These are phyloP conservation scores for Endotrypanum monterogeii DNA, from an alignment of 208 protist species.

Conservation along the genomic window DNA sequence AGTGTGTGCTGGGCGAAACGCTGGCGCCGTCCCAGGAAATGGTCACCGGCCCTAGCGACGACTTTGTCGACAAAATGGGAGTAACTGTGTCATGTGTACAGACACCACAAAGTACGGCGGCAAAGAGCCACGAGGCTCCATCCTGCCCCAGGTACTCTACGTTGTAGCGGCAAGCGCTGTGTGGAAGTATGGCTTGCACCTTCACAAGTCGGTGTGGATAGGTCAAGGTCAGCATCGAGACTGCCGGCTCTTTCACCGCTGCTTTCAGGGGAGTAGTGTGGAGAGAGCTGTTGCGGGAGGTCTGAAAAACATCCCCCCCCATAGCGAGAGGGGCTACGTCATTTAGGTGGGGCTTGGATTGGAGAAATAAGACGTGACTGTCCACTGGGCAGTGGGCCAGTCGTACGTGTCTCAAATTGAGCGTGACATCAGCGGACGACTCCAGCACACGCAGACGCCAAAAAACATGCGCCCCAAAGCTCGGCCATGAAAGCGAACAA, in stretches of 20 bases:
- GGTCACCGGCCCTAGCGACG: neutral
- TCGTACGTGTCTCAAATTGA: slow-evolving; percentile 20
- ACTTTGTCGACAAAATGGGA: neutral
- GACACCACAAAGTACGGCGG: slow-evolving; percentile 40
- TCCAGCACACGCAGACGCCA: slow-evolving; percentile 30
- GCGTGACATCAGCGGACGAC: slow-evolving; percentile 16
- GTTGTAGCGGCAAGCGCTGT: slow-evolving; percentile 36
- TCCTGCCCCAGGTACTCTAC: slow-evolving; percentile 80
- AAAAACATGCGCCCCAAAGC: slow-evolving; percentile 18
- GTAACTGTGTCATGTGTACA: neutral
- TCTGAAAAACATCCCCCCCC: too few relatives aligned
- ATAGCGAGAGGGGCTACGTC: too few relatives aligned
- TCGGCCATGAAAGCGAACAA: slow-evolving; percentile 24
- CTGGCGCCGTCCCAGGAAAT: slow-evolving; percentile 41
- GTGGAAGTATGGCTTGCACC: slow-evolving; percentile 51
- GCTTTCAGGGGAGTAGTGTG: neutral
- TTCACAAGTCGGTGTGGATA: slow-evolving; percentile 35
- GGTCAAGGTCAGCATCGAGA: slow-evolving; percentile 12
- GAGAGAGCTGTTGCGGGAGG: neutral
- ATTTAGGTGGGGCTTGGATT: neutral
- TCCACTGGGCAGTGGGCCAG: slow-evolving; percentile 20
- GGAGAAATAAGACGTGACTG: neutral
- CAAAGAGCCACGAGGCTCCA: slow-evolving; percentile 54
- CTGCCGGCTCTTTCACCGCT: neutral
- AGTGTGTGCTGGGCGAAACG: slow-evolving; percentile 44